phyloP scores from a whole-genome alignment of 768 basidiomycete species.

The Mycena kentingensis region DNA sequence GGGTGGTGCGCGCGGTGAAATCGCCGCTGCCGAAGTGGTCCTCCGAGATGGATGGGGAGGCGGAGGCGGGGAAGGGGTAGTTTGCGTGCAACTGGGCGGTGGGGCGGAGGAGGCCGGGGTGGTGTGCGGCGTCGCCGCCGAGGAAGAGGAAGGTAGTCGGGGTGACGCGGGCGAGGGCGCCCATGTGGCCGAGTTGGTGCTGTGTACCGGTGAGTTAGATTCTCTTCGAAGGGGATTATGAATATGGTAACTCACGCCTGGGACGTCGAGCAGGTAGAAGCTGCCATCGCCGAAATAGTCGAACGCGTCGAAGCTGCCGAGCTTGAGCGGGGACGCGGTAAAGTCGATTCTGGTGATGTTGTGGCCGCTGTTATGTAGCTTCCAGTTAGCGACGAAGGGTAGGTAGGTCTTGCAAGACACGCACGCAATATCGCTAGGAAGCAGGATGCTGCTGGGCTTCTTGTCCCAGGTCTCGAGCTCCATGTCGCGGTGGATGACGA shows the following conservation, averaged over 20 bases:
- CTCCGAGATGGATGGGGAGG: neutral
- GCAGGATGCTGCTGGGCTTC: conserved; percentile 3
- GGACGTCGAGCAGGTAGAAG: conserved; percentile 18
- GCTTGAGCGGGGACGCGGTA: neutral
- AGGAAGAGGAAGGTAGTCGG: conserved; percentile 18
- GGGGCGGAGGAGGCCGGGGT: conserved; percentile 22
- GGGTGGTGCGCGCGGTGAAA: conserved; percentile 2
- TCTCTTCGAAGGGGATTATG: neutral
- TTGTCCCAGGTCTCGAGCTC: conserved; percentile 6
- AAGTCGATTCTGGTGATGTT: conserved; percentile 9
- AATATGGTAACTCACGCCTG: conserved; percentile 10
- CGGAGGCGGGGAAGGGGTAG: conserved; percentile 9
- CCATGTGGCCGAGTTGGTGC: conserved; percentile 21
- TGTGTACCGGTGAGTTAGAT: neutral
- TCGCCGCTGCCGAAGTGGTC: neutral
- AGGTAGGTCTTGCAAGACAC: neutral
- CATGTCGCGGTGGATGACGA: conserved; percentile 7
- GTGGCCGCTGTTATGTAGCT: conserved; percentile 2
- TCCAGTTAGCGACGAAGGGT: neutral
- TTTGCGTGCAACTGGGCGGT: conserved; percentile 13
- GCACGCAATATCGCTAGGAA: conserved; percentile 16
- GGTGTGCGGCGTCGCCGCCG: conserved; percentile 22
- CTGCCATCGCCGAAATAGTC: conserved; percentile 23
- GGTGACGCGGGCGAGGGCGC: conserved; percentile 20
- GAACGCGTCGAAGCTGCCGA: conserved; percentile 13